Base-by-base conservation (phyloP, 2,329 filamentous ascomycete species). In the Cytospora paraplurivora region DNA sequence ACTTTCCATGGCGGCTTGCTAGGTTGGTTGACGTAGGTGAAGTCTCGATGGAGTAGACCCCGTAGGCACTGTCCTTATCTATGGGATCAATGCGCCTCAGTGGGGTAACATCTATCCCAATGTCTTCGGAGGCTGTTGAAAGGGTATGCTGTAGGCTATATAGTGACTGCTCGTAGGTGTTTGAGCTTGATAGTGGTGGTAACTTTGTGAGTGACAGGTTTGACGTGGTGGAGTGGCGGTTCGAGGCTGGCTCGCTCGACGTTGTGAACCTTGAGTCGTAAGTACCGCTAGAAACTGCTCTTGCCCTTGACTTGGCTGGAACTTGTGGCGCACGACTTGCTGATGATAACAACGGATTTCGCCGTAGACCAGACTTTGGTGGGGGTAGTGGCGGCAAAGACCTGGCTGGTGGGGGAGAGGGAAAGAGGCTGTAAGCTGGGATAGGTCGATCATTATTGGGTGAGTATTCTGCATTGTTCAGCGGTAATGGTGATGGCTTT, bases 1-100 rank as follows among this genome's bases (percentile, higher is more conserved):
- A 72, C 60, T 73, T 73, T 59, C 72, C 72, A 54, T 73, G 71
- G 37, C 72, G 71, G 68, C 72, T 77, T 7, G 76, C 76, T 2
- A 78, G 67, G 11, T 72, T 72, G 5, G 72, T 69, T 0, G 73
- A 72, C 0, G 69, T 71, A 1, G 71, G 69, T 0, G 76, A 77
- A 6, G 76, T 69, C 65, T 78, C 76, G 34, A 78, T 68, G 59
- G 72, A 76, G 65, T 73, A 72, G 10, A 78, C 71, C 7, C 69
- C 73, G 53, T 74, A 50, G n/a, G 57, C 33, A 33, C 57, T 70
- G 38, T 70, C 69, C 56, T 73, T 73, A 55, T 74, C 73, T 15
- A 70, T 68, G 1, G 70, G 70, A 3, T 67, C 64, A 10, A 76
- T 59, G 7, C 68, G 67, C 27, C 67, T 69, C 56, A 68, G 69